phyloP scores from a whole-genome alignment of 306 rosid species.

The Lithocarpus polystachyus region DNA sequence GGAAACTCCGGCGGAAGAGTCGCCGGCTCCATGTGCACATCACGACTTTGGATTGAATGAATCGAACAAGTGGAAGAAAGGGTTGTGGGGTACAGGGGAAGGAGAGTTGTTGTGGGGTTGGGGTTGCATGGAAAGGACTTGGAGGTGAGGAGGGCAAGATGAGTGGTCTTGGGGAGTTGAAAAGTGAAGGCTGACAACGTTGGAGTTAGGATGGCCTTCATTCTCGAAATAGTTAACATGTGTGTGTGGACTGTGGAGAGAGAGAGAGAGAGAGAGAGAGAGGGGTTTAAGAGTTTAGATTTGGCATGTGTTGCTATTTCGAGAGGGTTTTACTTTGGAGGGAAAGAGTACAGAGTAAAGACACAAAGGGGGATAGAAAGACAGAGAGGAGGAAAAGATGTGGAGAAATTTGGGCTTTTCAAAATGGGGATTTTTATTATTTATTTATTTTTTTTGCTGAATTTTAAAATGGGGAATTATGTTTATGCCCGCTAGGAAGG shows the following conservation, averaged over 20 bases:
- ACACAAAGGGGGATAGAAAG: no score
- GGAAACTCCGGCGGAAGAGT: conserved; percentile 28
- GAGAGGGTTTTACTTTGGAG: background rate
- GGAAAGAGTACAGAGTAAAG: background rate
- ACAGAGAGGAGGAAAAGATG: no score
- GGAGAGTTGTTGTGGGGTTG: conserved; percentile 1
- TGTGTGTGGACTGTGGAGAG: background rate
- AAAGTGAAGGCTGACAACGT: conserved; percentile 44
- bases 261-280: background rate
- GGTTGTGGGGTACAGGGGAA: conserved; percentile 30
- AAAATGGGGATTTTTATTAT: no score
- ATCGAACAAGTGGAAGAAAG: conserved; percentile 18
- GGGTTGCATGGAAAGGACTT: conserved; percentile 20
- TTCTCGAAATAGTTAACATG: conserved; percentile 36
- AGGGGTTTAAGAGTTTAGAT: conserved; percentile 53
- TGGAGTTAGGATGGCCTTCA: conserved; percentile 56
- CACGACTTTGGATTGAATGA: conserved; percentile 33
- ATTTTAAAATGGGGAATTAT: no score
- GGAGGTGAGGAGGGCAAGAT: conserved; percentile 33
- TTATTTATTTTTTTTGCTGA: no score
- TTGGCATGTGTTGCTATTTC: background rate
- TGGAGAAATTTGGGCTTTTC: no score
- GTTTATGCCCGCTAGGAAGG: no score
- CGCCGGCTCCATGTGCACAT: conserved; percentile 29
- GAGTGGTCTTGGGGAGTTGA: conserved; percentile 32